Base-by-base conservation (phyloP, 352 stramenopile species). In the Globisporangium parvum region DNA sequence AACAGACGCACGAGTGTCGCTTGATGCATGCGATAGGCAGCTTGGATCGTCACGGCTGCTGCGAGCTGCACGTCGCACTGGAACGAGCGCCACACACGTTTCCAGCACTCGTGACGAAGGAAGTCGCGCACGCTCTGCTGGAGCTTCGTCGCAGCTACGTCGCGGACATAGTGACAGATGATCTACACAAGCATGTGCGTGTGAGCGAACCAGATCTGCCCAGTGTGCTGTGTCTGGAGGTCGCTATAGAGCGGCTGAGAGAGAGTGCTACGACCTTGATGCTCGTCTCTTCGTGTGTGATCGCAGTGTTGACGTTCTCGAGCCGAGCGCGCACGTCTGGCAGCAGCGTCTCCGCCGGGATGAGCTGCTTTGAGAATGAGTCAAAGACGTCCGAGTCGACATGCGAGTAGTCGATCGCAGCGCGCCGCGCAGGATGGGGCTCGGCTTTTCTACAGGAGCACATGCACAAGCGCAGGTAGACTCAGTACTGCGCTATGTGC, bases 331-430 rank as follows among this genome's bases (percentile, higher is more conserved):
- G 62, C 5, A 89, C n/a, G 6, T 84, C 65, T 1, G 77, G 79
- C 15, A 87, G 40, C 14, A 87, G 33, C 6, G 67, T 81, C 52
- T 79, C 63, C 1, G 60, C 67, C 0, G 70, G 65, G 26, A 89
- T 66, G 26, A 87, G 71, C 58, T 87, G 79, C 57, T 82, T 87
- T 0, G 77, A 87, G 46, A 77, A 82, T 0, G 75, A 75, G 47
- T 89, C 79, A 39, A 89, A 87, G 8, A 65, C 63, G 53, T 87
- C 77, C 40, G 79, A 89, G 57, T 87, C 75, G 4, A 89, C 64
- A 45, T 77, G 55, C 3, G 65, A 60, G 12, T 67, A 61, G 14
- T 77, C 62, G 11, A 62, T 67, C 9, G 46, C 55, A 1, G 21
- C 50, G 31, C 55, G 64, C 12, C 56, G 48, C 28, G 51, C 9